Evolutionary conservation across 208 protist genomes (phyloP).

Genomic region (Spongospora subterranea): DNA sequence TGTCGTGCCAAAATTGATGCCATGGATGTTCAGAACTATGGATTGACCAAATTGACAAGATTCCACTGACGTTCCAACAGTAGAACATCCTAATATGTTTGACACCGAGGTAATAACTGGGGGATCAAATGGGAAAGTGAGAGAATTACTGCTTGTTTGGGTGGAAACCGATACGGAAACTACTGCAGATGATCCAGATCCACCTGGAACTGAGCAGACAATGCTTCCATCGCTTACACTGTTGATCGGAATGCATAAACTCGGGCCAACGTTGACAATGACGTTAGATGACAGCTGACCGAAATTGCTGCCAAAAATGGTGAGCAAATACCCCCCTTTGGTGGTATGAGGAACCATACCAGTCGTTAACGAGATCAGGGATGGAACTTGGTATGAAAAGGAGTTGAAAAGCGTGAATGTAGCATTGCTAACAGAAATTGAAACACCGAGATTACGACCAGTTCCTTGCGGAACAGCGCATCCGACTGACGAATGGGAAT

Average conservation of each 20-base stretch:
- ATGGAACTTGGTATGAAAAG: background rate
- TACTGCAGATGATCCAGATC: background rate
- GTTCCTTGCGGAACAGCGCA: background rate
- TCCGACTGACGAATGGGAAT: background rate
- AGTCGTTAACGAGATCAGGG: background rate
- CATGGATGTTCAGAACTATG: background rate
- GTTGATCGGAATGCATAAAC: background rate
- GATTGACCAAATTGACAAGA: background rate
- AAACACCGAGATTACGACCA: background rate
- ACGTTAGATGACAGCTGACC: background rate
- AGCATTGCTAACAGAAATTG: slow-evolving; percentile 14
- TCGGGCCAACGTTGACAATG: background rate
- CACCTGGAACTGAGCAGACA: background rate
- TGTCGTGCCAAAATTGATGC: background rate
- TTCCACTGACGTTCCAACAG: background rate
- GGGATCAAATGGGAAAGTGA: background rate
- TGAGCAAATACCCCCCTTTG: background rate
- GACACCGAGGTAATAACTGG: background rate
- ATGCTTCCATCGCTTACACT: background rate
- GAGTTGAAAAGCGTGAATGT: background rate
- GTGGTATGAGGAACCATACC: background rate
- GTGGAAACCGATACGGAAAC: background rate
- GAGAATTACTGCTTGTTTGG: background rate
- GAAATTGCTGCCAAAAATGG: slow-evolving; percentile 19
- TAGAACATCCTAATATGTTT: background rate